Base-by-base conservation (phyloP, 2,329 filamentous ascomycete genomes). In the Xylariaceae sp. region DNA sequence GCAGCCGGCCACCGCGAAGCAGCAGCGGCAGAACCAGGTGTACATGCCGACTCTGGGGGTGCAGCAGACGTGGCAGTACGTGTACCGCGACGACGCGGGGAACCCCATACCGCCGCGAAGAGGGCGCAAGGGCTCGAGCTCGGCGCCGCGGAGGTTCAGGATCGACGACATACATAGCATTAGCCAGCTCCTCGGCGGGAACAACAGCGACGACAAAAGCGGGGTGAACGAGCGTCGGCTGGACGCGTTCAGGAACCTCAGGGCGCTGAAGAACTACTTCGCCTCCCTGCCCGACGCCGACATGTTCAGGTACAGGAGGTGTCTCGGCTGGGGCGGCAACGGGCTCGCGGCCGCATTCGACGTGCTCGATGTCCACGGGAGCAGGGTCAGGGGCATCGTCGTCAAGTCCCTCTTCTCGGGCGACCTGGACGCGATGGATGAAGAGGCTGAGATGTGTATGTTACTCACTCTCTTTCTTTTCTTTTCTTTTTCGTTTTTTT, bases 261-360 rank as follows among this genome's bases (percentile, higher is more conserved):
- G 27, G 19, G 16, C 12, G 2, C 35, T 38, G 6, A 34, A 38
- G 7, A 14, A 31, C n/a, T 34, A 29, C 12, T 31, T 38, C 15
- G 14, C 7, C 7, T 16, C 16, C 17, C 21, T 8, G 19, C 24
- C 6, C 5, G 19, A 34, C 7, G 18, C 9, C 11, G n/a, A 12
- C 9, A 6, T 14, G n/a, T 38, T 38, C 21, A 18, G 5, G 16
- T 43, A 43, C 19, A n/a, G 13, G 5, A 24, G 27, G 6, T 43
- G 35, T 28, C 36, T 43, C 16, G 36, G 40, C 5, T 43, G 34
- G 34, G 40, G 31, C 14, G 36, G 40, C 3, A 26, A 27, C 12
- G 40, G 40, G 2, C 26, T 43, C 14, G 40, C 31, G 11, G 31
- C 40, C n/a, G 35, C 27, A 6, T 43, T 35, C 17, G 31, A 34